These are phyloP conservation scores for Sextonia rubra DNA, from an alignment of 164 flowering plant species.

Conservation along the genomic window DNA sequence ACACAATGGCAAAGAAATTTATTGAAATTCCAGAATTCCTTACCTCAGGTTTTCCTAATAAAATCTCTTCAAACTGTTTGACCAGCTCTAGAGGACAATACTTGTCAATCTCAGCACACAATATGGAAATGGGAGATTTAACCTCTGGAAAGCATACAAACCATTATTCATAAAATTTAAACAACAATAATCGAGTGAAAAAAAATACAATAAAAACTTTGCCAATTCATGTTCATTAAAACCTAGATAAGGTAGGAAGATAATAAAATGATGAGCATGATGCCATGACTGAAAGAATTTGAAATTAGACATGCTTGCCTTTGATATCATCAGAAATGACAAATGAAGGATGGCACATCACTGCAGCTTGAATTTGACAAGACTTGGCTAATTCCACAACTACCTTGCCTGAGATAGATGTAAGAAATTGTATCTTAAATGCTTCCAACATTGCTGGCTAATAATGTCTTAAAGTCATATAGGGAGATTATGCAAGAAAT, in stretches of 20 bases:
- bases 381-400: slow-evolving; percentile 55
- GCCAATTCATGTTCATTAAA: no score
- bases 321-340: slow-evolving; percentile 60
- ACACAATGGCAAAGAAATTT: no score
- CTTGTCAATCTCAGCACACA: slow-evolving; percentile 73
- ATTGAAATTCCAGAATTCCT: not conserved
- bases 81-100: slow-evolving; percentile 62
- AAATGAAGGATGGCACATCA: slow-evolving; percentile 59
- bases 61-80: slow-evolving; percentile 58
- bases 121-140: slow-evolving; percentile 52
- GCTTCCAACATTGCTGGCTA: not conserved
- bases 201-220: no score
- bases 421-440: not conserved
- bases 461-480: not conserved
- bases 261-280: no score
- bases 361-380: slow-evolving; percentile 54
- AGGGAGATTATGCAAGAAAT: not conserved
- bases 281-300: no score
- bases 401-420: slow-evolving; percentile 48
- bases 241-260: not conserved
- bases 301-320: slow-evolving; percentile 29
- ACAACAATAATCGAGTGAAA: no score
- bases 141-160: slow-evolving; percentile 41
- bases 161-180: not conserved
- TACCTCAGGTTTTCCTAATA: slow-evolving; percentile 60